Percentiles rank a stretch among this genome's conserved stretches.
phyloP scores from a whole-genome alignment of 208 protist genomes.

The Trichomonas vaginalis region DNA sequence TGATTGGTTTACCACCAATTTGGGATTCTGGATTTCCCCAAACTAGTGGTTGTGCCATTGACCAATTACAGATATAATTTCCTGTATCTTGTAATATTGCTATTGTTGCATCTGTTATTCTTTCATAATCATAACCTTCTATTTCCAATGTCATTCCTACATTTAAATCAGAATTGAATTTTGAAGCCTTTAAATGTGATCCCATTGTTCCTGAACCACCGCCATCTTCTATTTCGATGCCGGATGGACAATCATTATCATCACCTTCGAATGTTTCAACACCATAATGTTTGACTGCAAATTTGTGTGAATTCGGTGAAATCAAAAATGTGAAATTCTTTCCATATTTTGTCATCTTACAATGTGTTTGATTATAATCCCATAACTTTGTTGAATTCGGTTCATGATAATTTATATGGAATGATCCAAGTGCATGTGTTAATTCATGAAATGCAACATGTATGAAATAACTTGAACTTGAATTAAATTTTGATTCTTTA shows the following conservation, averaged over 20 bases:
- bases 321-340: too few relatives aligned
- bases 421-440: too few relatives aligned
- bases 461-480: too few relatives aligned
- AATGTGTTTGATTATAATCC: too few relatives aligned
- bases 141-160: not conserved
- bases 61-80: not conserved
- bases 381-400: too few relatives aligned
- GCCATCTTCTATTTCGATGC: not conserved
- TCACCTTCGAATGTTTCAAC: not conserved
- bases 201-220: not conserved
- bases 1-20: not conserved
- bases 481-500: too few relatives aligned
- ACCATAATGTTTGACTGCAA: not conserved
- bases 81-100: not conserved
- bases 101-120: not conserved
- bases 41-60: not conserved
- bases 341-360: too few relatives aligned
- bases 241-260: not conserved
- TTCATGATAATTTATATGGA: too few relatives aligned
- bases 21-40: not conserved
- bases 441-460: too few relatives aligned
- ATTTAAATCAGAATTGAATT: not conserved
- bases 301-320: not conserved
- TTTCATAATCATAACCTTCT: too few relatives aligned
- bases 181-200: not conserved